Conservation (phyloP, 2,329 filamentous ascomycete genomes). For the Colletotrichum musae region DNA sequence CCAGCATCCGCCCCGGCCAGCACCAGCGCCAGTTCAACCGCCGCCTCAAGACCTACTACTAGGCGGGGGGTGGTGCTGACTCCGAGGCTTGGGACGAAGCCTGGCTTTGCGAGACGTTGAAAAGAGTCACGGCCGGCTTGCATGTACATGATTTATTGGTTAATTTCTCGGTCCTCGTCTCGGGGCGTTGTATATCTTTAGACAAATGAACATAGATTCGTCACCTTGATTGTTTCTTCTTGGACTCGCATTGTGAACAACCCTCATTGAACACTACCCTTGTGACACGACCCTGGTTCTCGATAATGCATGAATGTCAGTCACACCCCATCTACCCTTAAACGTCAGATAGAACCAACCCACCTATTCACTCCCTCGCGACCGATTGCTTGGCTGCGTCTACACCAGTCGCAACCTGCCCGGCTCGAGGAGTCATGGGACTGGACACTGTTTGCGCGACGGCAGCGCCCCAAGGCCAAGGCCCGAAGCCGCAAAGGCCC, state of each 20-base stretch:
- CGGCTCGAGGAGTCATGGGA: conserved; percentile 48
- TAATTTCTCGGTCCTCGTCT: conserved; percentile 22
- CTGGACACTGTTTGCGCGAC: conserved; percentile 47
- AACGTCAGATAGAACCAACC: conserved; percentile 2
- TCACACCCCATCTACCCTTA: too few species aligned
- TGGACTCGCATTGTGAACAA: too few species aligned
- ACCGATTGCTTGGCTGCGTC: conserved; percentile 53
- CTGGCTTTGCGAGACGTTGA: background rate
- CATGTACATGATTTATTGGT: conserved; percentile 36
- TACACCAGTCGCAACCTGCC: conserved; percentile 71
- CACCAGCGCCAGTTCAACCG: conserved; percentile 34
- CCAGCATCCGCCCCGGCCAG: conserved; percentile 14
- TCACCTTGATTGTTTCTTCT: background rate
- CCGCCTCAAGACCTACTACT: conserved; percentile 27
- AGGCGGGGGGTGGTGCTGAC: background rate
- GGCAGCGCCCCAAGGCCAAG: conserved; percentile 65
- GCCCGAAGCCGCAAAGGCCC: conserved; percentile 68
- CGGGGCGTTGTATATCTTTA: conserved; percentile 22
- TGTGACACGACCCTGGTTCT: too few species aligned
- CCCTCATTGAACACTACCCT: too few species aligned
- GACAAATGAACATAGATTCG: conserved; percentile 29
- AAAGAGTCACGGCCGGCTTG: conserved; percentile 15
- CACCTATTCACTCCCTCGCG: conserved; percentile 55
- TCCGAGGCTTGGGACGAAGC: background rate
- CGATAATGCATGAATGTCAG: too few species aligned